A percentile compares a stretch with the other conserved stretches of the same genome.
phyloP scores from a whole-genome alignment of 73 alveolate genomes.

The Paramecium sexaurelia region DNA sequence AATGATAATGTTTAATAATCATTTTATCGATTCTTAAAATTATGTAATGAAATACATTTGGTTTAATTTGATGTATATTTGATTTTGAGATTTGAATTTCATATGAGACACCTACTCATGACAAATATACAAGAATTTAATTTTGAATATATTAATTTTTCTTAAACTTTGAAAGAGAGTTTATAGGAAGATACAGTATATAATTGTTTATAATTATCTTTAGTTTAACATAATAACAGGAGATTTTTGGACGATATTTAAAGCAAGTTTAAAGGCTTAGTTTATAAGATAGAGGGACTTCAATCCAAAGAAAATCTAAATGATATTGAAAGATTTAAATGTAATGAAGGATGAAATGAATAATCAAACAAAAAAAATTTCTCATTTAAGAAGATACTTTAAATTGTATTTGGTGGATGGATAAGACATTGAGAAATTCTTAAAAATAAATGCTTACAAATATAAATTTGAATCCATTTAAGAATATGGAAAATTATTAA shows the following conservation, averaged over 20 bases:
- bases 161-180: neutral
- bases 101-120: neutral
- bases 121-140: neutral
- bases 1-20: slow-evolving; percentile 21
- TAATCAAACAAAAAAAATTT: neutral
- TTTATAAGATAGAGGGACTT: neutral
- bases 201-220: neutral
- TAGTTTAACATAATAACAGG: neutral
- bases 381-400: slow-evolving; percentile 29
- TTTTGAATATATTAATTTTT: neutral
- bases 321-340: slow-evolving; percentile 46
- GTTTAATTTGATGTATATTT: neutral
- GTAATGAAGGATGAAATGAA: slow-evolving; percentile 23
- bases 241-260: slow-evolving; percentile 48
- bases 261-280: neutral
- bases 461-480: neutral
- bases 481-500: neutral
- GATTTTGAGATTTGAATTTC: slow-evolving; percentile 44
- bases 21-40: neutral
- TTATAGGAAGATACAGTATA: neutral
- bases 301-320: neutral
- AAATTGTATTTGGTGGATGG: slow-evolving; percentile 12
- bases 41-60: neutral
- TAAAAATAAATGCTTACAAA: slow-evolving; percentile 26
- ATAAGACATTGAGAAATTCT: slow-evolving; percentile 9